These are phyloP conservation scores for Populus hybrid DNA, from an alignment of 441 rosid species.

Conservation along the genomic window DNA sequence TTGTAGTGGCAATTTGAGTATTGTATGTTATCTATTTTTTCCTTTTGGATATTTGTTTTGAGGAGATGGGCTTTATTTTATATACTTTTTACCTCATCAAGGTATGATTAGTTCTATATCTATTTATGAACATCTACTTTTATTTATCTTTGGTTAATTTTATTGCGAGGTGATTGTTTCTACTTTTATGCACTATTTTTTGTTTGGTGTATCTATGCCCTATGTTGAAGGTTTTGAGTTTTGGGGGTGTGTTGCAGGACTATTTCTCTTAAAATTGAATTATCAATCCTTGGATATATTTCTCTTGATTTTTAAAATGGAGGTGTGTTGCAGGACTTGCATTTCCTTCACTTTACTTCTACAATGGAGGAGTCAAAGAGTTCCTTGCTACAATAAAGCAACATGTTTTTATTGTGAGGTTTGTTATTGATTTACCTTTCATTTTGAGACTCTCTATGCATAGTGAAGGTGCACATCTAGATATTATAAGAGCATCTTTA, in stretches of 20 bases:
- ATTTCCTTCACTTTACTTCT: conserved; percentile 89
- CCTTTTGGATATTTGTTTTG: not conserved
- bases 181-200: not conserved
- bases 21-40: not conserved
- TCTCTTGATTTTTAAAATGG: conserved; percentile 15
- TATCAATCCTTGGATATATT: not conserved
- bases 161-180: not conserved
- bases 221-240: not conserved
- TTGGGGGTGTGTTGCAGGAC: not conserved
- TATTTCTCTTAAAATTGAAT: conserved; percentile 1
- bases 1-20: not conserved
- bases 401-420: conserved; percentile 87
- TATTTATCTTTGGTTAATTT: not conserved
- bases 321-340: conserved; percentile 72
- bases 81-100: not conserved
- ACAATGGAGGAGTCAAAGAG: conserved; percentile 91
- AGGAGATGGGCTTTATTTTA: not conserved
- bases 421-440: conserved; percentile 23
- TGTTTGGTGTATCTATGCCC: not conserved
- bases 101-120: not conserved
- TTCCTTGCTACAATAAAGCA: conserved; percentile 86
- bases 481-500: not conserved
- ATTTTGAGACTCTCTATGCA: not conserved
- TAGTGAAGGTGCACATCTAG: too few relatives aligned
- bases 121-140: not conserved